phyloP scores from a whole-genome alignment of 768 basidiomycete species.

The Coprinopsis strossmayeri region DNA sequence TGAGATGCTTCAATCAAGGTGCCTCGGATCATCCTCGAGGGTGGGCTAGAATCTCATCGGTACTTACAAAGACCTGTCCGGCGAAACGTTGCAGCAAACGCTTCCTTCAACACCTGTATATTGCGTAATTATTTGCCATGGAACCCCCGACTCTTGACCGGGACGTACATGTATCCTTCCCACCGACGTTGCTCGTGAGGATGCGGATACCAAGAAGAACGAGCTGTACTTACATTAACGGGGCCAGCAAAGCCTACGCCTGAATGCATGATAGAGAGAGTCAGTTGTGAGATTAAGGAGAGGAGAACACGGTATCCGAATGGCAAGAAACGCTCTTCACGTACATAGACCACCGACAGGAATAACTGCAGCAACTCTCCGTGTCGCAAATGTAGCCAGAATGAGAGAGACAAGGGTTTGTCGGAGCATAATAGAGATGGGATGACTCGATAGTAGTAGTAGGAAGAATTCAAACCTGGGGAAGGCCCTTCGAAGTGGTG shows the following conservation, averaged over 20 bases:
- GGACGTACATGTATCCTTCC: neutral
- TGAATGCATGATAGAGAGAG: neutral
- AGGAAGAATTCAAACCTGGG: too few relatives aligned
- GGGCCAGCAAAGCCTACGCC: conserved; percentile 10
- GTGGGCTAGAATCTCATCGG: neutral
- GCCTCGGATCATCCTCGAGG: neutral
- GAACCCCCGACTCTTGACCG: neutral
- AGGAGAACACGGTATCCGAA: neutral
- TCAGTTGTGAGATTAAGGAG: neutral
- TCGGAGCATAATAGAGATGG: neutral
- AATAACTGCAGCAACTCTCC: neutral
- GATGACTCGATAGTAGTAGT: too few relatives aligned
- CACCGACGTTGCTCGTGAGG: neutral
- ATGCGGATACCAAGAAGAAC: neutral
- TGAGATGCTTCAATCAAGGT: neutral
- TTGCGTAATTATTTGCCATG: too few relatives aligned
- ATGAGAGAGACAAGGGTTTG: neutral
- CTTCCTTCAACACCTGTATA: conserved; percentile 13
- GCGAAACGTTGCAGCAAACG: conserved; percentile 13
- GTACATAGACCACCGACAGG: conserved; percentile 7
- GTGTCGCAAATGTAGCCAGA: neutral
- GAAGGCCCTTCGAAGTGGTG: too few relatives aligned
- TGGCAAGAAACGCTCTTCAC: neutral
- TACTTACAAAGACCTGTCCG: conserved; percentile 14
- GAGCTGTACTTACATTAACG: neutral